Percentiles rank a stretch among this genome's conserved stretches.
These are phyloP conservation scores for Starmerella geochares DNA, from an alignment of 805 yeast species.

Conservation along the genomic window DNA sequence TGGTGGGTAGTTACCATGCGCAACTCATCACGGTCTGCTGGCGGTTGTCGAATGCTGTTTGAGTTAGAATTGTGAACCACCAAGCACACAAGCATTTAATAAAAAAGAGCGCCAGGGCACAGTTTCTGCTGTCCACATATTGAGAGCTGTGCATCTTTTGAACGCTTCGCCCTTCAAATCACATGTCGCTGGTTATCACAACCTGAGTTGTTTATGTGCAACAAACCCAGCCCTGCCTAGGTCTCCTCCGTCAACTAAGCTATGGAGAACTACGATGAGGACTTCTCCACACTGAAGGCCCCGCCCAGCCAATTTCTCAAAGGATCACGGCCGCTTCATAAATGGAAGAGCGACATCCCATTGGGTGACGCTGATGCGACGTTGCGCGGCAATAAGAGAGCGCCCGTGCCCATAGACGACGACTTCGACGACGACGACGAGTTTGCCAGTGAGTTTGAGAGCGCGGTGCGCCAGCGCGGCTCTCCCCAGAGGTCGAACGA, in stretches of 20 bases:
- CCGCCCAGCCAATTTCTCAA: constrained; percentile 4
- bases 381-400: constrained; percentile 1
- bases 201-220: background rate
- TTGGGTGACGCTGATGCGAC: constrained; percentile 19
- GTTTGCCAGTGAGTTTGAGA: constrained; percentile 19
- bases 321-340: background rate
- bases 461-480: constrained; percentile 4
- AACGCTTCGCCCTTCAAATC: no score
- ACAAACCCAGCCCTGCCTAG: constrained; percentile 6
- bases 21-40: no score
- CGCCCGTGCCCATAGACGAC: background rate
- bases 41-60: no score
- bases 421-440: constrained; percentile 5
- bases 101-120: no score
- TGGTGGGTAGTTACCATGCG: no score
- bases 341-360: constrained; percentile 21
- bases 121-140: no score
- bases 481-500: background rate
- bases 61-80: no score
- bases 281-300: constrained; percentile 22
- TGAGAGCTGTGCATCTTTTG: no score
- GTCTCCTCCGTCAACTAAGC: background rate
- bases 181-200: background rate
- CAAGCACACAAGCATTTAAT: no score
- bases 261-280: constrained; percentile 25